A percentile compares a stretch with the other conserved stretches of the same genome.
Conservation (phyloP, 2,329 filamentous ascomycete genomes). For the Colletotrichum sp. region DNA sequence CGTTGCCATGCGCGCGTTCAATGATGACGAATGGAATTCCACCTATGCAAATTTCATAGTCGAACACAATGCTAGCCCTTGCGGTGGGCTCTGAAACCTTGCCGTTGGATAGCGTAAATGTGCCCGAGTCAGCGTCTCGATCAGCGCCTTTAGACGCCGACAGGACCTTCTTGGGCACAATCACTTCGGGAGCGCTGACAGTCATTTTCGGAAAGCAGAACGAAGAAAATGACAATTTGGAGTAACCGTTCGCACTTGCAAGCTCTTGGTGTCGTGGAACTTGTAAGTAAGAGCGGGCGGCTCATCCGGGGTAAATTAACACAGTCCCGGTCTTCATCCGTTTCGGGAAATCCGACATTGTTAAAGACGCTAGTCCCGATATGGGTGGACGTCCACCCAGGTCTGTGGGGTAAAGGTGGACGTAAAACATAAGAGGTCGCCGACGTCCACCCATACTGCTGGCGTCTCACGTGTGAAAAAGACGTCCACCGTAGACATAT, state of each 20-base stretch:
- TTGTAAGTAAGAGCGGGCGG: not conserved
- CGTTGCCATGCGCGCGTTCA: not conserved
- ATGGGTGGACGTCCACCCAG: not conserved
- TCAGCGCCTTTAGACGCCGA: not conserved
- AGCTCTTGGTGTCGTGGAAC: not conserved
- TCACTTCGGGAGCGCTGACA: not conserved
- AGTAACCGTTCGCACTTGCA: accelerated
- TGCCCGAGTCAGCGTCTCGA: not conserved
- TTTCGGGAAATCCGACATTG: not conserved
- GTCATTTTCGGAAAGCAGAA: not conserved
- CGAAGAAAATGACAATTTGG: not conserved
- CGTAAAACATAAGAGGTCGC: not conserved
- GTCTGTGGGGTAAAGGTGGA: not conserved
- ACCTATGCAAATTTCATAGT: constrained; percentile 1
- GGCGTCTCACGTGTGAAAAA: not conserved
- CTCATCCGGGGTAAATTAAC: not conserved
- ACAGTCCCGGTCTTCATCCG: not conserved
- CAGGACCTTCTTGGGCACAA: not conserved
- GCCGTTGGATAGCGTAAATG: not conserved
- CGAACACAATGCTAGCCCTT: not conserved
- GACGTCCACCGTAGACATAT: not conserved
- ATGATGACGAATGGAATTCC: not conserved
- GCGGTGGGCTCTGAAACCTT: not conserved
- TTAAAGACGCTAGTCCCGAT: not conserved
- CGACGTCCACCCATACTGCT: not conserved